phyloP scores from a whole-genome alignment of 345 rosid genomes.

The Melaleuca quinquenervia region DNA sequence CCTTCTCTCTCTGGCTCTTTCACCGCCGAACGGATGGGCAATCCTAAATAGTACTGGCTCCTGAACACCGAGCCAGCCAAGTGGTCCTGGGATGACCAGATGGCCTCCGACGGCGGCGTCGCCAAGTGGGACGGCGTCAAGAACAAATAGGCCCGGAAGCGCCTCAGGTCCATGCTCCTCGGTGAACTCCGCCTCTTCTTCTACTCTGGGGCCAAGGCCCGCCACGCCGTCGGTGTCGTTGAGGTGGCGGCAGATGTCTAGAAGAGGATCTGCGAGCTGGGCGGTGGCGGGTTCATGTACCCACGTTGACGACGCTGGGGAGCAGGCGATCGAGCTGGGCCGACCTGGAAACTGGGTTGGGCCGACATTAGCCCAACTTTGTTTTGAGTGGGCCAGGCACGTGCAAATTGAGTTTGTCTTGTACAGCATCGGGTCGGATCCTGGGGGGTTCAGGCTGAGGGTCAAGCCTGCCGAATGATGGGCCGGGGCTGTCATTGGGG shows the following conservation, averaged over 20 bases:
- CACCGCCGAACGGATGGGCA: conserved; percentile 1
- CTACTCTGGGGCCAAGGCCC: conserved; percentile 71
- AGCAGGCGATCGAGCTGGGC: too few relatives aligned
- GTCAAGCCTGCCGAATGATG: too few relatives aligned
- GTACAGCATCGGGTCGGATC: too few relatives aligned
- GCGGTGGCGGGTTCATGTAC: too few relatives aligned
- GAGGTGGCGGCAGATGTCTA: conserved; percentile 44
- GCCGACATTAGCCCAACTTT: too few relatives aligned
- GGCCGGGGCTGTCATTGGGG: too few relatives aligned
- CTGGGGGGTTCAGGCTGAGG: too few relatives aligned
- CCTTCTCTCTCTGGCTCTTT: neutral
- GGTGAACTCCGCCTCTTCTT: conserved; percentile 82
- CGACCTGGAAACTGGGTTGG: too few relatives aligned
- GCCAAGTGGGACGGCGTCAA: conserved; percentile 89
- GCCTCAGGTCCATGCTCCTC: conserved; percentile 64
- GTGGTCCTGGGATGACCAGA: conserved; percentile 98
- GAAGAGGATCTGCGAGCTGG: conserved; percentile 61
- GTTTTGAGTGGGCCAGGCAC: too few relatives aligned
- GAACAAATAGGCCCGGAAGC: conserved; percentile 85
- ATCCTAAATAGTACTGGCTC: conserved; percentile 49
- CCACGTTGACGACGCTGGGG: too few relatives aligned
- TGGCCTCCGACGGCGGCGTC: conserved; percentile 35
- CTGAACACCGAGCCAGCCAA: conserved; percentile 92
- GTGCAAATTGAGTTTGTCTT: too few relatives aligned
- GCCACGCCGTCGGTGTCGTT: conserved; percentile 81